Evolutionary conservation across 2,329 filamentous ascomycete genomes (phyloP).

Genomic region (Trichophaea hybrida): DNA sequence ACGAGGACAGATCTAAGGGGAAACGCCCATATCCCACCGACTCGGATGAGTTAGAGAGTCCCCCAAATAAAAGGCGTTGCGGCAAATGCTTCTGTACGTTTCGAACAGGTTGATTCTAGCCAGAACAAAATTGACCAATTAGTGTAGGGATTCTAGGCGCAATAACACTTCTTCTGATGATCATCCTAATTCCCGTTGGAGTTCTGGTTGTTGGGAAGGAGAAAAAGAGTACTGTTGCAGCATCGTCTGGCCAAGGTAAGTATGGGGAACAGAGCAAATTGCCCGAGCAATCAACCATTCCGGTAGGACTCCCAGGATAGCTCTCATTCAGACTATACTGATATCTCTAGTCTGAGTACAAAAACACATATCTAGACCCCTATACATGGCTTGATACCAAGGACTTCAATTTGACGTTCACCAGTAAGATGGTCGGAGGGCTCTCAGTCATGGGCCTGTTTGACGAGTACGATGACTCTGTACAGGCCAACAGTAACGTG

Average conservation of each 20-base stretch:
- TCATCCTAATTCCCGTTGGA: conserved; percentile 37
- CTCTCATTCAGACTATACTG: neutral
- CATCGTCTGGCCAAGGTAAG: conserved; percentile 18
- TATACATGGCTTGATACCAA: conserved; percentile 81
- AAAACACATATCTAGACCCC: conserved; percentile 69
- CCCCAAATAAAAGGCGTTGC: conserved; percentile 32
- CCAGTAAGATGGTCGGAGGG: conserved; percentile 65
- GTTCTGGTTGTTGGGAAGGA: conserved; percentile 33
- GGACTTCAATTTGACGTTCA: conserved; percentile 92
- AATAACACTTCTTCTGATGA: conserved; percentile 32
- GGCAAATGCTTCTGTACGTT: conserved; percentile 29
- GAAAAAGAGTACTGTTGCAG: conserved; percentile 28
- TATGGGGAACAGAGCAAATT: conserved; percentile 30
- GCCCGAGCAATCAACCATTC: conserved; percentile 29
- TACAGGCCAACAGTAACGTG: conserved; percentile 62
- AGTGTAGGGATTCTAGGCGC: conserved; percentile 30
- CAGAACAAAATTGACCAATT: neutral
- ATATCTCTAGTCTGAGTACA: conserved; percentile 20
- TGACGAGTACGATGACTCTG: conserved; percentile 71
- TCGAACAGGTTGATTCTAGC: neutral
- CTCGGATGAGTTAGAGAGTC: conserved; percentile 1
- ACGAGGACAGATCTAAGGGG: neutral
- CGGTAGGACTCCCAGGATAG: conserved; percentile 29
- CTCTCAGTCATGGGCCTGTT: conserved; percentile 85
- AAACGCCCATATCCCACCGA: neutral